phyloP scores from a whole-genome alignment of 2,329 filamentous ascomycete genomes.

The Sporothrix inflata region DNA sequence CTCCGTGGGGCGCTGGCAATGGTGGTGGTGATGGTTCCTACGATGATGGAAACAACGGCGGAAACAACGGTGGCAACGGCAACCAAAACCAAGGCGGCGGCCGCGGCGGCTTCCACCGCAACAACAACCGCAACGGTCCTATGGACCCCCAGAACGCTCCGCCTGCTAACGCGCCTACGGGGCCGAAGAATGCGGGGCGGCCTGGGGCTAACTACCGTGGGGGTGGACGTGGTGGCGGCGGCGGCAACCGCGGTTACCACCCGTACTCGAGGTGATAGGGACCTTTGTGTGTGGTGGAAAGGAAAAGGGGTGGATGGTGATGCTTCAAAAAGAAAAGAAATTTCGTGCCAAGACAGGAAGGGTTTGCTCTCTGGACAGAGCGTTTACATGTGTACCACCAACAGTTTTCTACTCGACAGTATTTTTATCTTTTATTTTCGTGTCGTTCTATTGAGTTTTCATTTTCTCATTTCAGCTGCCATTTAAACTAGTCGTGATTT shows the following conservation, averaged over 20 bases:
- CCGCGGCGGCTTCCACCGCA: conserved; percentile 42
- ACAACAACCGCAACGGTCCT: conserved; percentile 40
- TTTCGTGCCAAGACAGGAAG: neutral
- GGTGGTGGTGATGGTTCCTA: conserved; percentile 72
- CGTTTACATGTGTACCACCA: conserved; percentile 13
- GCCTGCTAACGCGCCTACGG: conserved; percentile 86
- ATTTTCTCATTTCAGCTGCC: neutral
- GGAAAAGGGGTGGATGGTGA: neutral
- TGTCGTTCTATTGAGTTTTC: conserved; percentile 1
- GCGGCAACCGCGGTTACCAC: conserved; percentile 69
- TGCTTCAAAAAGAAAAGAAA: neutral
- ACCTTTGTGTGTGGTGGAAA: neutral
- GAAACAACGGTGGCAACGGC: conserved; percentile 54
- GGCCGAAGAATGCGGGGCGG: conserved; percentile 91
- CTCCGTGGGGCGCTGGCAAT: conserved; percentile 36
- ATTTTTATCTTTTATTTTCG: neutral
- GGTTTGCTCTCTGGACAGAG: neutral
- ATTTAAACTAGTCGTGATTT: neutral
- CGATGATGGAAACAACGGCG: conserved; percentile 66
- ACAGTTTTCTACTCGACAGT: conserved; percentile 9
- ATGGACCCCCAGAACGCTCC: conserved; percentile 61
- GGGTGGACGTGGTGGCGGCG: conserved; percentile 70
- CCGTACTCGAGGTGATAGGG: conserved; percentile 61
- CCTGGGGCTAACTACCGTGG: conserved; percentile 93
- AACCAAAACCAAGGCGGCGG: conserved; percentile 41